These are phyloP conservation scores for Gastrolobium bilobum DNA, from an alignment of 306 rosid genomes.

Conservation along the genomic window DNA sequence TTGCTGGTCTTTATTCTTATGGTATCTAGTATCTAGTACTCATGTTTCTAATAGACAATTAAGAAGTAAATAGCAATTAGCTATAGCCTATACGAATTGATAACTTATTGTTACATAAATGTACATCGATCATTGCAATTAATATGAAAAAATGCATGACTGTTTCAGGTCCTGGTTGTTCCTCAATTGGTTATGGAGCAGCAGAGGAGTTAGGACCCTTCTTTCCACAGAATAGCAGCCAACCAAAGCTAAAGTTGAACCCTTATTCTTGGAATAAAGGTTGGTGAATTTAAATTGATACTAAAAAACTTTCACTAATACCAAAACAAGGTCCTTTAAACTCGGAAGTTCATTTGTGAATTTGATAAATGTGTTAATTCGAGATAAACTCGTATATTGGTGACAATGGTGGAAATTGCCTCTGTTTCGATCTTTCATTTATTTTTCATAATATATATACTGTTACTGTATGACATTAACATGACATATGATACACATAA, in stretches of 20 bases:
- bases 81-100: not conserved
- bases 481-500: no score
- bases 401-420: not conserved
- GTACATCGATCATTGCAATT: not conserved
- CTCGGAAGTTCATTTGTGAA: not conserved
- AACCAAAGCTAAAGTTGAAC: conserved; percentile 78
- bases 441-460: no score
- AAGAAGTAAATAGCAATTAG: not conserved
- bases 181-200: conserved; percentile 87
- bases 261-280: conserved; percentile 88
- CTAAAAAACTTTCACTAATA: no score
- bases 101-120: not conserved
- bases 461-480: no score
- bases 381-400: not conserved
- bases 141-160: conserved; percentile 11
- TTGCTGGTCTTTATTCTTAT: not conserved
- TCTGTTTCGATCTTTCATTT: no score
- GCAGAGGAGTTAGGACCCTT: conserved; percentile 95
- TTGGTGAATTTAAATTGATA: conserved; percentile 1
- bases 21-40: not conserved
- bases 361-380: not conserved
- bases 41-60: not conserved
- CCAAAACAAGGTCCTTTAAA: not conserved
- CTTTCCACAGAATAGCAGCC: conserved; percentile 71
- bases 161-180: conserved; percentile 88